Base-by-base conservation (phyloP, 2,329 filamentous ascomycete genomes). In the Aureobasidium leucospermi region DNA sequence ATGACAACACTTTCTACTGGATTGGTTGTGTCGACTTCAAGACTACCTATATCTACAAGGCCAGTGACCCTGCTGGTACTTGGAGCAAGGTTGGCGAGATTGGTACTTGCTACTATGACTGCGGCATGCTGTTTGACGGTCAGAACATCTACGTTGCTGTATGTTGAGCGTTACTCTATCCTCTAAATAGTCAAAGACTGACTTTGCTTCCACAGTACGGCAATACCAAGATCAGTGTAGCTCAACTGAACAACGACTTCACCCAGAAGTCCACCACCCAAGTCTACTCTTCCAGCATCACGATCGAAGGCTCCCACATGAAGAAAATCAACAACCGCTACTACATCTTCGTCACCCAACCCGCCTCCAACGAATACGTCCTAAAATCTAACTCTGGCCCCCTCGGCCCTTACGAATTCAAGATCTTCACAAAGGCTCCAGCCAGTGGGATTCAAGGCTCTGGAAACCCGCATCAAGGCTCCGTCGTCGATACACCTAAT, bases 241-340 rank as follows among this genome's bases (percentile, higher is more conserved):
- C 82, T 1, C 75, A 82, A 64, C 72, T 85, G 2, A 76, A 75
- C 15, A 62, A 68, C 0, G 78, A 84, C 60, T 68, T 79, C 0
- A 73, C 70, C 31, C 68, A 80, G 52, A 75, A 78, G 10, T 74
- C 72, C 45, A 72, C 72, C 0, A 70, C 80, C 60, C 63, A 71
- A 19, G 77, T 84, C 3, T 80, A 78, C 64, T 69, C 68, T 19
- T 70, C 61, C 4, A 60, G 64, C 13, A 69, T 74, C 3, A 69
- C 75, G 31, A 70, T 68, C 6, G 82, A 84, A 64, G 81, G 81
- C 3, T 73, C 75, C 6, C 74, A 81, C 1, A 77, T 85, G 72
- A 85, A 85, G 69, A 81, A 84, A 64, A 77, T 76, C 61, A 77
- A 82, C 48, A 81, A 78, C 0, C 68, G 65, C 1, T 85, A 85